Conservation (phyloP, 2,329 filamentous ascomycete genomes). For the Colletotrichum siamense region DNA sequence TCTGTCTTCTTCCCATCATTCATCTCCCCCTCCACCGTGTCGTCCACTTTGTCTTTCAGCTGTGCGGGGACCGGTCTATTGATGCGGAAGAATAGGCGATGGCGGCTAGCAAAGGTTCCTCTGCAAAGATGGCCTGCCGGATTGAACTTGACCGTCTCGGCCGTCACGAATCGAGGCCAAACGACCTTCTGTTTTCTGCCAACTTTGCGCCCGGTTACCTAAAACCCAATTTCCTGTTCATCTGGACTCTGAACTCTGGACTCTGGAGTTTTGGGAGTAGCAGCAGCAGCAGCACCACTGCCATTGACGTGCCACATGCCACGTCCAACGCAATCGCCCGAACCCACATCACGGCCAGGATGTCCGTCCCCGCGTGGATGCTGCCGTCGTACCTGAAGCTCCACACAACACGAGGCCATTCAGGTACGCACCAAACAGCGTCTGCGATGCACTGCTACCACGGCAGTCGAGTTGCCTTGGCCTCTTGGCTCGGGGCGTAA, state of each 20-base stretch:
- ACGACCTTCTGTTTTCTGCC: background rate
- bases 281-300: background rate
- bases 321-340: background rate
- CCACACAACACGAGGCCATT: conserved; percentile 10
- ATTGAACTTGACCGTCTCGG: background rate
- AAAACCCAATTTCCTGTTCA: background rate
- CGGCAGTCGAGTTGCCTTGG: conserved; percentile 4
- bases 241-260: background rate
- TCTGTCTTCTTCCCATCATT: background rate
- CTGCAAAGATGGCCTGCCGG: background rate
- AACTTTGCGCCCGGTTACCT: background rate
- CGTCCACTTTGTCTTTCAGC: background rate
- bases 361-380: conserved; percentile 76
- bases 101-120: conserved; percentile 18
- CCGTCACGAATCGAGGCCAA: background rate
- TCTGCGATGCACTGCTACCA: background rate
- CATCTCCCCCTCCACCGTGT: background rate
- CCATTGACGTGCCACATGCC: conserved; percentile 2
- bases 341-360: conserved; percentile 82
- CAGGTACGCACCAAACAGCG: conserved; percentile 11
- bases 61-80: background rate
- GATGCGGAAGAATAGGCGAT: background rate
- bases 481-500: background rate
- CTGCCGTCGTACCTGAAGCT: conserved; percentile 1
- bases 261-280: background rate